These are phyloP conservation scores for Lantana camara DNA, from an alignment of 257 asterid genomes.

Conservation along the genomic window DNA sequence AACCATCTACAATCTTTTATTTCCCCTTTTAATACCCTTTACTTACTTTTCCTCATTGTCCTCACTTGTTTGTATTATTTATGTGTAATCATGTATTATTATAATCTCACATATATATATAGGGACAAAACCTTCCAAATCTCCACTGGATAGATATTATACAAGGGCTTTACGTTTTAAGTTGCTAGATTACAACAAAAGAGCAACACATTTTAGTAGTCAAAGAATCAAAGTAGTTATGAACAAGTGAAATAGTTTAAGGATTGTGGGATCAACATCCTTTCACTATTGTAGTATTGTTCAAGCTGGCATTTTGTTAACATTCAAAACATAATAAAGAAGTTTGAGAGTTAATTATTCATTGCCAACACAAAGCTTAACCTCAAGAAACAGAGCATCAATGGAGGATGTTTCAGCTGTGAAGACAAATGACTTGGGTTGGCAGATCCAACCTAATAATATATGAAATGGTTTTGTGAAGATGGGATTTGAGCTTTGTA, in stretches of 20 bases:
- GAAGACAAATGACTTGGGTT: too few species aligned
- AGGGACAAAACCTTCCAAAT: conserved; percentile 39
- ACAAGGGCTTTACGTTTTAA: background rate
- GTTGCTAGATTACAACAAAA: conserved; percentile 23
- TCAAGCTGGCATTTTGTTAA: conserved; percentile 23
- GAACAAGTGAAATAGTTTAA: background rate
- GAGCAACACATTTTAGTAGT: too few species aligned
- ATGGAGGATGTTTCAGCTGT: background rate
- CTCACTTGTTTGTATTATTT: conserved; percentile 12
- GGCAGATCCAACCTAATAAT: too few species aligned
- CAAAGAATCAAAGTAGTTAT: too few species aligned
- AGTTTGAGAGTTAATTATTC: background rate
- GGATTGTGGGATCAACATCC: conserved; percentile 24
- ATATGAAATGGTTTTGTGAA: too few species aligned
- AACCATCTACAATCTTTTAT: conserved; percentile 20
- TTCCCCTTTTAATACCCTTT: conserved; percentile 1
- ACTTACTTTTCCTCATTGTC: conserved; percentile 21
- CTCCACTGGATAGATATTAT: conserved; percentile 30
- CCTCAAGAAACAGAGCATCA: background rate
- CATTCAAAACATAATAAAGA: conserved; percentile 4
- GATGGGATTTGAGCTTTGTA: too few species aligned
- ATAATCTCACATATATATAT: too few species aligned
- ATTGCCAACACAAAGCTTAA: background rate
- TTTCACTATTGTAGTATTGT: background rate
- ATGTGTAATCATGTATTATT: background rate